Evolutionary conservation across 2,329 filamentous ascomycete genomes (phyloP).

Genomic region (Cladosporium sp.): DNA sequence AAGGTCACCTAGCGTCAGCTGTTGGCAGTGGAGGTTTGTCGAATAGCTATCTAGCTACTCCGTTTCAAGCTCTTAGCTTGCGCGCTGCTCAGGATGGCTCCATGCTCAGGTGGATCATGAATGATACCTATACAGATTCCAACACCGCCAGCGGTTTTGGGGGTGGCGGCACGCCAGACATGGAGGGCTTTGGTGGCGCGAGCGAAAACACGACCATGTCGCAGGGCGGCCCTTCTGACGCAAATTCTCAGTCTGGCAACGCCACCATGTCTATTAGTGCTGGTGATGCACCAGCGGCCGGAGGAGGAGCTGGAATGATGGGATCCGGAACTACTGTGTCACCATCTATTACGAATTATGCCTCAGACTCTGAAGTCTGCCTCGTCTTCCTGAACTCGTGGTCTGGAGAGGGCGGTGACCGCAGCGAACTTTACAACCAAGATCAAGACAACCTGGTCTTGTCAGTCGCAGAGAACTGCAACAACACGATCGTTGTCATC

Average conservation of each 20-base stretch:
- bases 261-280: background rate
- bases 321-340: slow-evolving; percentile 3
- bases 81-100: slow-evolving; percentile 19
- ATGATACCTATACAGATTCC: slow-evolving; percentile 22
- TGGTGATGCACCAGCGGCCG: background rate
- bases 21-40: slow-evolving; percentile 21
- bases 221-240: background rate
- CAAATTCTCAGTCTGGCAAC: background rate
- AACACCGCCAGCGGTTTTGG: background rate
- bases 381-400: slow-evolving; percentile 31
- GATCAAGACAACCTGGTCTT: slow-evolving; percentile 27
- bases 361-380: slow-evolving; percentile 22
- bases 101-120: slow-evolving; percentile 19
- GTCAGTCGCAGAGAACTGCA: slow-evolving; percentile 28
- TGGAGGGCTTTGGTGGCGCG: background rate
- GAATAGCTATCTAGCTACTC: slow-evolving; percentile 21
- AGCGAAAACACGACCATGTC: background rate
- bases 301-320: background rate
- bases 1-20: slow-evolving; percentile 6
- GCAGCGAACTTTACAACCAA: slow-evolving; percentile 23
- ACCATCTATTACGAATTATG: slow-evolving; percentile 5
- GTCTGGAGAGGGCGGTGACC: slow-evolving; percentile 26
- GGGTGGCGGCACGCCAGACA: background rate
- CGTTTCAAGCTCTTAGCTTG: slow-evolving; percentile 22
- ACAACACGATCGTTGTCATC: slow-evolving; percentile 30